These are phyloP conservation scores for Colletotrichum spaethianum DNA, from an alignment of 2,329 filamentous ascomycete genomes.

Conservation along the genomic window DNA sequence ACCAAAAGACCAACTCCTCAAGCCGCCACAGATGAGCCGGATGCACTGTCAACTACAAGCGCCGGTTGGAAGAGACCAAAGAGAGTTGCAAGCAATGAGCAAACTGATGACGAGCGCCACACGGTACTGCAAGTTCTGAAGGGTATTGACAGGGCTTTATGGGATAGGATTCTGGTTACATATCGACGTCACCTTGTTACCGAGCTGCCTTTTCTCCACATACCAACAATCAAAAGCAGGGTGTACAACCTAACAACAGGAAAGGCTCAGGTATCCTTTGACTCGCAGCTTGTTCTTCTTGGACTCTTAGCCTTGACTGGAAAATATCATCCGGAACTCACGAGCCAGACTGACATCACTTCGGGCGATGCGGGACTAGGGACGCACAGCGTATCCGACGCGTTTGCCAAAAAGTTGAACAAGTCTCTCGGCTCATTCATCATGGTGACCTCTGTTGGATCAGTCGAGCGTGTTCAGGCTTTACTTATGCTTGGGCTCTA, in stretches of 20 bases:
- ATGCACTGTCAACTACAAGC: conserved; percentile 55
- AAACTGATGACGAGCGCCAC: conserved; percentile 51
- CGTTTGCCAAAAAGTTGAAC: conserved; percentile 72
- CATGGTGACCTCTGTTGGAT: conserved; percentile 63
- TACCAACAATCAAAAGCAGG: conserved; percentile 71
- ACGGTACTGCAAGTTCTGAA: conserved; percentile 73
- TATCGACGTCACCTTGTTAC: conserved; percentile 80
- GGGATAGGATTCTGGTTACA: conserved; percentile 78
- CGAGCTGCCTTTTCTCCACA: conserved; percentile 79
- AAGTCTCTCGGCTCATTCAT: conserved; percentile 63
- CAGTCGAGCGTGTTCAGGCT: conserved; percentile 75
- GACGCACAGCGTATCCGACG: conserved; percentile 70
- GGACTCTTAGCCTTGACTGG: conserved; percentile 78
- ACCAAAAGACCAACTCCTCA: conserved; percentile 59
- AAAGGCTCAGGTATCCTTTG: conserved; percentile 40
- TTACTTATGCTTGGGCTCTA: conserved; percentile 80
- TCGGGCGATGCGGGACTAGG: conserved; percentile 45
- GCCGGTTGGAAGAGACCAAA: conserved; percentile 59
- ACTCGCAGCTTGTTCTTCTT: conserved; percentile 70
- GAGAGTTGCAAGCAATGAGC: conserved; percentile 48
- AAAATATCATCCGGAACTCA: conserved; percentile 71
- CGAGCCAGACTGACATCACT: conserved; percentile 35
- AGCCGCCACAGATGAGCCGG: conserved; percentile 47
- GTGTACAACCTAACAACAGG: conserved; percentile 49
- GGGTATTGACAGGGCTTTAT: conserved; percentile 74